Conservation (phyloP, 768 basidiomycete genomes). For the Suillus fuscotomentosus region DNA sequence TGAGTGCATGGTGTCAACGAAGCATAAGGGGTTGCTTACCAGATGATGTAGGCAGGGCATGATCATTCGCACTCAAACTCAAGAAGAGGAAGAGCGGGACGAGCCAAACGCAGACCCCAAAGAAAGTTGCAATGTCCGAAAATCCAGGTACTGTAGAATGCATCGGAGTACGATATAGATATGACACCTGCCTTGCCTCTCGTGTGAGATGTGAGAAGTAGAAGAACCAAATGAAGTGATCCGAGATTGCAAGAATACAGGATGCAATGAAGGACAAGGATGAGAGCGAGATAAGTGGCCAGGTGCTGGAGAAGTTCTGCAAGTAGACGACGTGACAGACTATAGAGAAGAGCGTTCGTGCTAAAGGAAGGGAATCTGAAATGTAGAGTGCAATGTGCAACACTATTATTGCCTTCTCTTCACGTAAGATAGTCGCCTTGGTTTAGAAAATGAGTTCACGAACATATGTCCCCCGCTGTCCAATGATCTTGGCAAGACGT, state of each 20-base stretch:
- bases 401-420: conserved; percentile 66
- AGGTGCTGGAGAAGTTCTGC: conserved; percentile 84
- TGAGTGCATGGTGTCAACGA: neutral
- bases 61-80: conserved; percentile 95
- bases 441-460: conserved; percentile 29
- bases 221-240: conserved; percentile 98
- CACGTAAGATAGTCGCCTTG: conserved; percentile 5
- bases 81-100: conserved; percentile 93
- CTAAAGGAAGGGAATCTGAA: conserved; percentile 77
- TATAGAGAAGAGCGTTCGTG: conserved; percentile 76
- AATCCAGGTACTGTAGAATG: conserved; percentile 45
- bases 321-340: conserved; percentile 86
- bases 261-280: conserved; percentile 84
- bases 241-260: conserved; percentile 77
- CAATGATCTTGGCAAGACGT: conserved; percentile 73
- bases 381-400: conserved; percentile 78
- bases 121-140: conserved; percentile 80
- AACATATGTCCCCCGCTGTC: conserved; percentile 87
- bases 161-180: conserved; percentile 44
- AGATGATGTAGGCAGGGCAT: conserved; percentile 79
- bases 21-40: conserved; percentile 29
- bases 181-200: conserved; percentile 52
- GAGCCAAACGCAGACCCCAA: conserved; percentile 83
- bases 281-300: conserved; percentile 92
- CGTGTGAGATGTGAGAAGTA: conserved; percentile 78